Percentiles rank a stretch among this genome's conserved stretches.
These are phyloP conservation scores for Saccharomycopsis sp. DNA, from an alignment of 805 yeast species.

Conservation along the genomic window DNA sequence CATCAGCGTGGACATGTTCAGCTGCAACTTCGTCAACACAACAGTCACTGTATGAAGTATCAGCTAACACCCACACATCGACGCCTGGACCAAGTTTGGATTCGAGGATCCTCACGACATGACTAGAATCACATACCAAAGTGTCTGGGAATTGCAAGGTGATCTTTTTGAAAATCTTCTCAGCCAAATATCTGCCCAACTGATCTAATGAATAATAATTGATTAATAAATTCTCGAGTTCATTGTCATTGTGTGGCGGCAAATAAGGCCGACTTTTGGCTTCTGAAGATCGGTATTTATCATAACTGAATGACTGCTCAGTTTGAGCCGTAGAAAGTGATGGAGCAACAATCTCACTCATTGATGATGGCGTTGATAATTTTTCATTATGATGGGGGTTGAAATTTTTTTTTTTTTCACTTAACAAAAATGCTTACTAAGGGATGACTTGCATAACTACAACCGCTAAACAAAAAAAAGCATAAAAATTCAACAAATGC, in stretches of 20 bases:
- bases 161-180: conserved; percentile 41
- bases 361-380: background rate
- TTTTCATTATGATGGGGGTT: background rate
- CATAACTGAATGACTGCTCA: conserved; percentile 36
- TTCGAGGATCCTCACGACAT: conserved; percentile 52
- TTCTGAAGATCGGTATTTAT: conserved; percentile 26
- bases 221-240: conserved; percentile 26
- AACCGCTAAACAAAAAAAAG: background rate
- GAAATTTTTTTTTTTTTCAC: background rate
- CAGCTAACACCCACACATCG: conserved; percentile 79
- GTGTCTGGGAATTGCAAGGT: conserved; percentile 90
- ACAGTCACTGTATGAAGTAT: conserved; percentile 91
- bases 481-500: background rate
- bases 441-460: background rate
- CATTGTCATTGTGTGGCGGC: conserved; percentile 4
- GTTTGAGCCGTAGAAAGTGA: conserved; percentile 49
- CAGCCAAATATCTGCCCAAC: conserved; percentile 34
- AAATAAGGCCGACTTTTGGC: conserved; percentile 13
- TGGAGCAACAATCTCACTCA: conserved; percentile 27
- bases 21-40: conserved; percentile 98
- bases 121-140: conserved; percentile 70
- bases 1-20: conserved; percentile 79
- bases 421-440: background rate
- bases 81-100: conserved; percentile 17
- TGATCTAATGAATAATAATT: conserved; percentile 51